A percentile compares a stretch with the other conserved stretches of the same genome.
phyloP scores from a whole-genome alignment of 1,139 yeast genomes.

The Taphrina communis region DNA sequence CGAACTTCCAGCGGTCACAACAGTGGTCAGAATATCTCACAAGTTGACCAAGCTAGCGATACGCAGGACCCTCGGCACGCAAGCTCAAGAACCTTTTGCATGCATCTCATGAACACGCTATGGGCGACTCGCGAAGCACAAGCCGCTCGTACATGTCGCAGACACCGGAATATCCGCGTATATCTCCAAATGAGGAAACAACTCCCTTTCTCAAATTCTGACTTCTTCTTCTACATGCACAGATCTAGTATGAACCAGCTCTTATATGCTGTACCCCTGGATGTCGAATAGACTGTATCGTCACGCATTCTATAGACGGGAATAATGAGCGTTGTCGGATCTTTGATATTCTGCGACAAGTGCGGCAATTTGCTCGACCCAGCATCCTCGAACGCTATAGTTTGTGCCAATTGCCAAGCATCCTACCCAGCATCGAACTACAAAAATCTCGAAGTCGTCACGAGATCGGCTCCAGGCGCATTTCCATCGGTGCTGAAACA shows the following conservation, averaged over 20 bases:
- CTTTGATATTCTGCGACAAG: constrained; percentile 88
- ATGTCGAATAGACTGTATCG: too few species aligned
- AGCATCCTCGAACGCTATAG: constrained; percentile 56
- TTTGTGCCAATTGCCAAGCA: constrained; percentile 72
- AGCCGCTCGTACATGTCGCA: background rate
- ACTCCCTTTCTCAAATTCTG: background rate
- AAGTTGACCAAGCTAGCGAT: too few species aligned
- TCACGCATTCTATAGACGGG: too few species aligned
- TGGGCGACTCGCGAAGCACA: background rate
- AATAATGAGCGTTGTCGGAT: constrained; percentile 89
- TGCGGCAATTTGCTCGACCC: constrained; percentile 90
- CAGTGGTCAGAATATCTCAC: too few species aligned
- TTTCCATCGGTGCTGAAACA: constrained; percentile 84
- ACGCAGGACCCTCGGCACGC: too few species aligned
- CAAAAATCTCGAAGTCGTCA: constrained; percentile 80
- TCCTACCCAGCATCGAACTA: constrained; percentile 63
- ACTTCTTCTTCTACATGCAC: background rate
- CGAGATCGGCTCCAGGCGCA: constrained; percentile 85
- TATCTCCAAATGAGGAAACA: background rate
- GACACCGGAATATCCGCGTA: background rate
- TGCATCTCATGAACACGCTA: too few species aligned
- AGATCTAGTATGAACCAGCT: too few species aligned
- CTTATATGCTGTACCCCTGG: too few species aligned
- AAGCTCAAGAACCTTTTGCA: too few species aligned
- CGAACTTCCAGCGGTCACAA: too few species aligned